phyloP scores from a whole-genome alignment of 768 basidiomycete genomes.

The Rhizopogon vesiculosus region DNA sequence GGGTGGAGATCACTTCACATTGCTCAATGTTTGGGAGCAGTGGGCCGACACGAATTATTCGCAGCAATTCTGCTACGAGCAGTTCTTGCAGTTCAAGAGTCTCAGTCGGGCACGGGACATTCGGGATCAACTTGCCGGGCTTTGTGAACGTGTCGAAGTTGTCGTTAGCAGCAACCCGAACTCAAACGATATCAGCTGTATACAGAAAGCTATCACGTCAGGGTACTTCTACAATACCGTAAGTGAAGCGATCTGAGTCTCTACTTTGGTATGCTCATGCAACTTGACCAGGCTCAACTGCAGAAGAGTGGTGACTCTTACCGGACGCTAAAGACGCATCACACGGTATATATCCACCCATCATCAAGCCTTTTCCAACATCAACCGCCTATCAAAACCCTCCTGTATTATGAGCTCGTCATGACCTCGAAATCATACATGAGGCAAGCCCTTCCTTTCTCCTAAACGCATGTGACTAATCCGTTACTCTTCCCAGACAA shows the following conservation, averaged over 20 bases:
- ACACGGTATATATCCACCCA: conserved; percentile 96
- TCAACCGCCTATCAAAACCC: conserved; percentile 87
- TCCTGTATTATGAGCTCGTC: conserved; percentile 95
- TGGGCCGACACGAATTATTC: conserved; percentile 99
- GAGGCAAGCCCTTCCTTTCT: conserved; percentile 40
- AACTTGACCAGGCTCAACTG: conserved; percentile 62
- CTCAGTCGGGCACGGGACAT: conserved; percentile 93
- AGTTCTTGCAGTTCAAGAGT: conserved; percentile 93
- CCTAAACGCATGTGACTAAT: neutral
- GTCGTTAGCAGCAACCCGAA: conserved; percentile 86
- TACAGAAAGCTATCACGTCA: conserved; percentile 93
- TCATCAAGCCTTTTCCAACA: conserved; percentile 93
- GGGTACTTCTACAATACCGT: conserved; percentile 97
- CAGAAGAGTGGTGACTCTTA: conserved; percentile 98
- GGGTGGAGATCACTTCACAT: conserved; percentile 96
- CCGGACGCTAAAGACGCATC: conserved; percentile 91
- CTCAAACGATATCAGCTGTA: conserved; percentile 84
- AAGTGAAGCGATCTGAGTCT: conserved; percentile 20
- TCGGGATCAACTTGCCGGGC: conserved; percentile 87
- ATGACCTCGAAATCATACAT: conserved; percentile 98
- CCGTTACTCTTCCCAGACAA: conserved; percentile 46
- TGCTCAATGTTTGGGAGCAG: conserved; percentile 98
- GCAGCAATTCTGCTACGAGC: conserved; percentile 95
- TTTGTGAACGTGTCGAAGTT: conserved; percentile 97
- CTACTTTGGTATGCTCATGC: neutral